Evolutionary conservation across 148 eudicot genomes (phyloP), one percentile per base, ranked within the genome.

Genomic region (Heliosperma pusillum): DNA sequence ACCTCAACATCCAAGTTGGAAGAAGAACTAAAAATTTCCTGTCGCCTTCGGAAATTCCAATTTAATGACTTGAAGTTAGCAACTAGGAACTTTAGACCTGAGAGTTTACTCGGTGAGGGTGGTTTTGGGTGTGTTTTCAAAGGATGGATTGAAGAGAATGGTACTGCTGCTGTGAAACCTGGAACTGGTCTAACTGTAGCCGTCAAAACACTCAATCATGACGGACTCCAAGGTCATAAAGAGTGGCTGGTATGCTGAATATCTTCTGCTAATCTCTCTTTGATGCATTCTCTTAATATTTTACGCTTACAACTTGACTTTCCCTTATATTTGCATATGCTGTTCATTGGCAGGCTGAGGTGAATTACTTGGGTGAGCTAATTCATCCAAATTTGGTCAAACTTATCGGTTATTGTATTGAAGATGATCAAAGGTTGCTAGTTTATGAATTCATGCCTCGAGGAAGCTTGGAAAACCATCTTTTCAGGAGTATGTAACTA

Each of bases 141-240:
- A 80, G 92, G 90, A 7, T 89, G 90, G 92, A 87, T 89, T 52
- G 88, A 87, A 75, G 90, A 87, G 79, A 89, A 89, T 81, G 92
- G 92, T 47, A 89, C 88, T 20, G 90, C 92, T 64, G 90, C 92
- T 10, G 92, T 87, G 53, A 89, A 85, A 76, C 92, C 92, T 21
- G 92, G 92, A 72, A 89, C 92, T 42, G 90, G 92, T 27, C 88
- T 89, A 33, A 89, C 90, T 55, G 90, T 87, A 80, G 90, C 92
- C 22, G 92, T 89, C 33, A 89, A 87, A 82, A 87, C 92, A 61
- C 85, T 87, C 74, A 89, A 89, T 75, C 92, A 89, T 77, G 92
- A 89, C 71, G 92, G 92, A 61, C 90, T 89, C 79, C 92, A 89
- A 87, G 92, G 90, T 79, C 92, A 89, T 72, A 89, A 89, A 83